Evolutionary conservation across 2,329 filamentous ascomycete species (phyloP).

Genomic region (Paramyrothecium sp.): DNA sequence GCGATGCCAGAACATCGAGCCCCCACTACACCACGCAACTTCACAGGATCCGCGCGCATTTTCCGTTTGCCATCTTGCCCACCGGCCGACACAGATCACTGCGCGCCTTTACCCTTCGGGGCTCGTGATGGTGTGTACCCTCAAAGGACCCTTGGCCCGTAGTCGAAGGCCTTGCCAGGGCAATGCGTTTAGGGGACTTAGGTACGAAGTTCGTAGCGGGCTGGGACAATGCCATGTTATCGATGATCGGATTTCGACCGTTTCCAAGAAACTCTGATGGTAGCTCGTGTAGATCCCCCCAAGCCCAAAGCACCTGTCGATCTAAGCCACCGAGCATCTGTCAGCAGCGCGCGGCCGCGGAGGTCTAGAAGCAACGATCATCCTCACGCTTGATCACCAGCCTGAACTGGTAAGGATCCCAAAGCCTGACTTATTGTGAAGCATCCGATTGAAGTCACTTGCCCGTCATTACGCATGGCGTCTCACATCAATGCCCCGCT

Average conservation of each 20-base stretch:
- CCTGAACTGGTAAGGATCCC: too few species aligned
- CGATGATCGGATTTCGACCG: neutral
- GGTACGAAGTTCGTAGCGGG: neutral
- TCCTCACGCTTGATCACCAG: too few species aligned
- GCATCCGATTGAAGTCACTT: too few species aligned
- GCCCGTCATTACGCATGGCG: too few species aligned
- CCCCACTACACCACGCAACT: neutral
- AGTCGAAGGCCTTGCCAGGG: neutral
- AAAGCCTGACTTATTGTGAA: too few species aligned
- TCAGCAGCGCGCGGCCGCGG: neutral
- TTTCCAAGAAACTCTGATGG: neutral
- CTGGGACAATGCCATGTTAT: neutral
- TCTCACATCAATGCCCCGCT: too few species aligned
- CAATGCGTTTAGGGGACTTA: neutral
- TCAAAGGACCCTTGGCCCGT: neutral
- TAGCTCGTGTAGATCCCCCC: neutral
- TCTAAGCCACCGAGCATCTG: neutral
- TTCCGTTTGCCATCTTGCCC: neutral
- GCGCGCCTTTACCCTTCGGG: neutral
- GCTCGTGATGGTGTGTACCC: slow-evolving; percentile 1
- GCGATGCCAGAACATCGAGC: neutral
- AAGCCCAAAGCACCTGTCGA: neutral
- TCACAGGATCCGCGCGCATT: neutral
- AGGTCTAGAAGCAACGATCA: too few species aligned
- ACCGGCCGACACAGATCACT: neutral